Conservation (phyloP, 2,329 filamentous ascomycete species). For the Pestalotiopsis fici region DNA sequence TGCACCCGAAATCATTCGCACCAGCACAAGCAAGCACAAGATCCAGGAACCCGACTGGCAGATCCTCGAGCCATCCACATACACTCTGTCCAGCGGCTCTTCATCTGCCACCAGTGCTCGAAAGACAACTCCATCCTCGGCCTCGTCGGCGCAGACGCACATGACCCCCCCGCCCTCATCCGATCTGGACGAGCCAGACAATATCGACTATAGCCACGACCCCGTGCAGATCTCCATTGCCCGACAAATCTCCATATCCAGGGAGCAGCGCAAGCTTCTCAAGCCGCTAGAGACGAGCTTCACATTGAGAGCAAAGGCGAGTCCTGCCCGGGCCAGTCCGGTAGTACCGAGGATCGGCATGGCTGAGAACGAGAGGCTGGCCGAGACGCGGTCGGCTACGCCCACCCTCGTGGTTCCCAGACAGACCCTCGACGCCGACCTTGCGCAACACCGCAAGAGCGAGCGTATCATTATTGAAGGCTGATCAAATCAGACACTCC, state of each 20-base stretch:
- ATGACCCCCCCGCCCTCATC: slow-evolving; percentile 29
- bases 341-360: slow-evolving; percentile 22
- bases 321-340: slow-evolving; percentile 25
- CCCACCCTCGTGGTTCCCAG: slow-evolving; percentile 46
- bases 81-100: slow-evolving; percentile 30
- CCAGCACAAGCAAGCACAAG: slow-evolving; percentile 34
- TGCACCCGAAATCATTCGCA: slow-evolving; percentile 20
- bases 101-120: slow-evolving; percentile 25
- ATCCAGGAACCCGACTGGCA: slow-evolving; percentile 47
- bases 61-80: slow-evolving; percentile 43
- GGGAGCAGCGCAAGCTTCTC: slow-evolving; percentile 61
- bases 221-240: slow-evolving; percentile 69
- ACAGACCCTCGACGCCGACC: slow-evolving; percentile 29
- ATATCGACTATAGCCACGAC: slow-evolving; percentile 32
- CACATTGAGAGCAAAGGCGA: slow-evolving; percentile 15
- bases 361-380: slow-evolving; percentile 34
- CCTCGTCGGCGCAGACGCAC: slow-evolving; percentile 34
- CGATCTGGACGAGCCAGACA: slow-evolving; percentile 39
- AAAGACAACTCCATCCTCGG: slow-evolving; percentile 32
- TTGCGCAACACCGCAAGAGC: slow-evolving; percentile 49
- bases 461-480: slow-evolving; percentile 55
- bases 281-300: slow-evolving; percentile 47
- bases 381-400: slow-evolving; percentile 42
- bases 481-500: slow-evolving; percentile 14
- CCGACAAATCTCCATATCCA: slow-evolving; percentile 66